Evolutionary conservation across 306 rosid species (phyloP).

Genomic region (Ammopiptanthus mongolicus): DNA sequence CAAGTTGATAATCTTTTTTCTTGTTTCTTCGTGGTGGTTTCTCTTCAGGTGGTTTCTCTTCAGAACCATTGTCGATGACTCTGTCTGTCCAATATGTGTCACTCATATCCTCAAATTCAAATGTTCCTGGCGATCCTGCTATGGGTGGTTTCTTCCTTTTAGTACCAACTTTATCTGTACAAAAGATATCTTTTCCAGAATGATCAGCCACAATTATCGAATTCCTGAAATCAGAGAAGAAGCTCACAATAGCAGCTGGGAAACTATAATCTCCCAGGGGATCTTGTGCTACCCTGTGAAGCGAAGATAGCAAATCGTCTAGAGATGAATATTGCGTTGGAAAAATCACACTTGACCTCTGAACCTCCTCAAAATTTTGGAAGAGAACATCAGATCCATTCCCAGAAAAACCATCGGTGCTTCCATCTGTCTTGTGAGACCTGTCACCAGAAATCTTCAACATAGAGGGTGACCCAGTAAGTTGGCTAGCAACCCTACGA

Average conservation of each 20-base stretch:
- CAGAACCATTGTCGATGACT: slow-evolving; percentile 80
- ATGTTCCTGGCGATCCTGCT: slow-evolving; percentile 56
- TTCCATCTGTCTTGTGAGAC: slow-evolving; percentile 51
- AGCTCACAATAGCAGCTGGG: slow-evolving; percentile 44
- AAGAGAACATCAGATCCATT: slow-evolving; percentile 38
- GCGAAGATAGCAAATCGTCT: slow-evolving; percentile 62
- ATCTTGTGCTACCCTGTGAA: slow-evolving; percentile 61
- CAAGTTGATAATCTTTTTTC: slow-evolving; percentile 49
- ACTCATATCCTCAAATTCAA: slow-evolving; percentile 94
- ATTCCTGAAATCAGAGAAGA: slow-evolving; percentile 88
- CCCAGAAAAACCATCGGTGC: slow-evolving; percentile 29
- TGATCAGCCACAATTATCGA: slow-evolving; percentile 39
- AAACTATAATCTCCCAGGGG: slow-evolving; percentile 47
- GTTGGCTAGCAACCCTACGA: slow-evolving; percentile 89
- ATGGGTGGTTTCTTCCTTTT: slow-evolving; percentile 52
- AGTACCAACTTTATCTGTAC: slow-evolving; percentile 37
- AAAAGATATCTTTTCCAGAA: slow-evolving; percentile 35
- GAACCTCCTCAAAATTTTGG: slow-evolving; percentile 45
- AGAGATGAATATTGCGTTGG: slow-evolving; percentile 60
- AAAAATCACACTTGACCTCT: slow-evolving; percentile 29
- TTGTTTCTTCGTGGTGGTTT: slow-evolving; percentile 48
- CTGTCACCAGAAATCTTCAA: slow-evolving; percentile 49
- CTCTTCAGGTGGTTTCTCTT: slow-evolving; percentile 63
- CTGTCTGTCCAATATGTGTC: slow-evolving; percentile 96
- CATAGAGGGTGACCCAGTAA: slow-evolving; percentile 57